Base-by-base conservation (phyloP, 176 grass and related monocot species). In the Stipa capillata region DNA sequence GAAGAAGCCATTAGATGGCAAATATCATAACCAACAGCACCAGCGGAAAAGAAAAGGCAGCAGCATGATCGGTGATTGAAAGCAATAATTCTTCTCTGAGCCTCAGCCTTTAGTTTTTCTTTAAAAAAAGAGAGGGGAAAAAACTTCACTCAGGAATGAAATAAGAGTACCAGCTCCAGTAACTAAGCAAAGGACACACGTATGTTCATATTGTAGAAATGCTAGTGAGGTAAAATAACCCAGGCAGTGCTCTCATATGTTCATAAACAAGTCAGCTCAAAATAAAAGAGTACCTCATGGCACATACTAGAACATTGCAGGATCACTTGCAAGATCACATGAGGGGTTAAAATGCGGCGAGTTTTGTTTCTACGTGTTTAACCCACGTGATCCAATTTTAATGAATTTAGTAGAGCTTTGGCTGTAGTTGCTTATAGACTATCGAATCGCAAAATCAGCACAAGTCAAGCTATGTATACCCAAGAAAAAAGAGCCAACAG, bases 261-360 rank as follows among this genome's bases (percentile, higher is more conserved):
- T n/a, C n/a, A n/a, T 54, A 40, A 72, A 54, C 43, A 68, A 71
- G 34, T 24, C 18, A 45, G 44, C 41, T 65, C n/a, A n/a, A n/a
- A n/a, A n/a, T n/a, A n/a, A n/a, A n/a, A n/a, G n/a, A n/a, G n/a
- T n/a, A n/a, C n/a, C n/a, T n/a, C n/a, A n/a, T n/a, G n/a, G n/a
- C n/a, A n/a, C n/a, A n/a, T n/a, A n/a, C n/a, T n/a, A n/a, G n/a
- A n/a, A n/a, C n/a, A n/a, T n/a, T n/a, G n/a, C n/a, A n/a, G n/a
- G n/a, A n/a, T n/a, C n/a, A n/a, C n/a, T n/a, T n/a, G n/a, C 24
- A 86, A 82, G 65, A 87, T 83, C 36, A 36, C 29, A 79, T 0
- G n/a, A 73, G 12, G 23, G 33, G 7, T 51, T 66, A 71, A 65
- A 16, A 73, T 63, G 23, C 2, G 54, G 13, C 24, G 44, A 64